These are phyloP conservation scores for Peniophora sp. DNA, from an alignment of 1,284 basidiomycete genomes.

Conservation along the genomic window DNA sequence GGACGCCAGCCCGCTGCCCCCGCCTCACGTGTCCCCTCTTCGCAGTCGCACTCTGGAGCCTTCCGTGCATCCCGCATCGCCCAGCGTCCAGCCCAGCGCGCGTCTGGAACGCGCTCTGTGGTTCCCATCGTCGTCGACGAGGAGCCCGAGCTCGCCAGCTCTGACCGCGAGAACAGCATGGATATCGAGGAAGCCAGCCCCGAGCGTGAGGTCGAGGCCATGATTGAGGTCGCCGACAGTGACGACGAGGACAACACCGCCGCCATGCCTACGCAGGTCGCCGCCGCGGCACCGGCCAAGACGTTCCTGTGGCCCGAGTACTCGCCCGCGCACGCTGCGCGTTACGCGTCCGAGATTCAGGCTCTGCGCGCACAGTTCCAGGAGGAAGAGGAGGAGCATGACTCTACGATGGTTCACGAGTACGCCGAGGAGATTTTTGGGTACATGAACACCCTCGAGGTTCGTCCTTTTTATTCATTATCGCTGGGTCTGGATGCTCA, in stretches of 20 bases:
- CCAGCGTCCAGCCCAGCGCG: conserved; percentile 14
- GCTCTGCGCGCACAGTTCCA: conserved; percentile 67
- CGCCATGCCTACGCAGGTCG: conserved; percentile 5
- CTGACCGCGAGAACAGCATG: conserved; percentile 45
- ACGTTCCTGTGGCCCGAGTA: conserved; percentile 64
- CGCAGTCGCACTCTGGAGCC: conserved; percentile 29
- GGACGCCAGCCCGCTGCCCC: conserved; percentile 55
- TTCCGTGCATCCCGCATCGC: conserved; percentile 15
- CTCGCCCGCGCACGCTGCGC: conserved; percentile 46
- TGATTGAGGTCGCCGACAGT: conserved; percentile 39
- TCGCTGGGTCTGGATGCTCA: conserved; percentile 9
- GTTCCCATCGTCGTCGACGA: conserved; percentile 27
- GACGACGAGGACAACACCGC: conserved; percentile 25
- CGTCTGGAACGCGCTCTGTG: conserved; percentile 26
- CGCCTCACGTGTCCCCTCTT: conserved; percentile 33
- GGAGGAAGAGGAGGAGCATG: conserved; percentile 80
- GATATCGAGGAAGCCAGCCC: conserved; percentile 43
- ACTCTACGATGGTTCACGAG: conserved; percentile 97
- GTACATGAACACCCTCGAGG: conserved; percentile 93
- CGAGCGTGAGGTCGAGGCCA: conserved; percentile 51
- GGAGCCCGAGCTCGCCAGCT: conserved; percentile 14
- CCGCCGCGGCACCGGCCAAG: conserved; percentile 24
- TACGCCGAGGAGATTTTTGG: conserved; percentile 96
- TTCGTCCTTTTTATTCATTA: conserved; percentile 25
- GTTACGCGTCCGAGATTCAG: conserved; percentile 53